phyloP scores from a whole-genome alignment of 257 asterid species.

The Agastache rugosa region DNA sequence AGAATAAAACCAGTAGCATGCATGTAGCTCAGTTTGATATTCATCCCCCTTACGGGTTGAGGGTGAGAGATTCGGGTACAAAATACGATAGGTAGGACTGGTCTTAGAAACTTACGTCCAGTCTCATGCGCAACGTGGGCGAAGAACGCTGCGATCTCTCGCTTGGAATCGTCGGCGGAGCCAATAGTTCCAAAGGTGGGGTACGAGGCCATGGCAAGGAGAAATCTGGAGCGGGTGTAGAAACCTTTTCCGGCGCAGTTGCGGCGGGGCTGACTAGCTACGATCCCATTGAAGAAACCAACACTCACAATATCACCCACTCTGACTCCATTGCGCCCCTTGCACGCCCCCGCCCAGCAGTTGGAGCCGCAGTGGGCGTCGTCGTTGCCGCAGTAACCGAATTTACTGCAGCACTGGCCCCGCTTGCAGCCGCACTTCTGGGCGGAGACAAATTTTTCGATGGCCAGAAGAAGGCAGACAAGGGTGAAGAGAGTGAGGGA shows the following conservation, averaged over 20 bases:
- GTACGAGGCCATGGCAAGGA: slow-evolving; percentile 43
- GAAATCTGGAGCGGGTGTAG: slow-evolving; percentile 43
- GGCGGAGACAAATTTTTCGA: not conserved
- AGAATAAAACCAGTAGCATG: too few relatives aligned
- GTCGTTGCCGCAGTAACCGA: slow-evolving; percentile 10
- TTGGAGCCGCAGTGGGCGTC: slow-evolving; percentile 18
- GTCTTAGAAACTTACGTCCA: slow-evolving; percentile 41
- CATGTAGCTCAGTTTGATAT: too few relatives aligned
- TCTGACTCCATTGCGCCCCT: not conserved
- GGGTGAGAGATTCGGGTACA: too few relatives aligned
- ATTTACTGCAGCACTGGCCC: slow-evolving; percentile 20
- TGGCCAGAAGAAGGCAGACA: not conserved
- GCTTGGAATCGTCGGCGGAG: slow-evolving; percentile 46
- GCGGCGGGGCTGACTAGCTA: not conserved
- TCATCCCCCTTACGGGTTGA: too few relatives aligned
- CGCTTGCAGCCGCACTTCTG: slow-evolving; percentile 28
- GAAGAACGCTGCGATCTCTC: slow-evolving; percentile 60
- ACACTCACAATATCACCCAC: slow-evolving; percentile 6
- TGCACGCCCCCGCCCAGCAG: slow-evolving; percentile 30
- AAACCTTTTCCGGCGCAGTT: slow-evolving; percentile 18
- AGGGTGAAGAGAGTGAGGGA: not conserved
- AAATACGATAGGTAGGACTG: not conserved
- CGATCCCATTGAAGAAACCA: slow-evolving; percentile 18
- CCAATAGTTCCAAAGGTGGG: slow-evolving; percentile 48
- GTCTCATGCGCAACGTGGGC: slow-evolving; percentile 61